Conservation (phyloP, 164 flowering plant genomes). For the Nelumbo lutea region DNA sequence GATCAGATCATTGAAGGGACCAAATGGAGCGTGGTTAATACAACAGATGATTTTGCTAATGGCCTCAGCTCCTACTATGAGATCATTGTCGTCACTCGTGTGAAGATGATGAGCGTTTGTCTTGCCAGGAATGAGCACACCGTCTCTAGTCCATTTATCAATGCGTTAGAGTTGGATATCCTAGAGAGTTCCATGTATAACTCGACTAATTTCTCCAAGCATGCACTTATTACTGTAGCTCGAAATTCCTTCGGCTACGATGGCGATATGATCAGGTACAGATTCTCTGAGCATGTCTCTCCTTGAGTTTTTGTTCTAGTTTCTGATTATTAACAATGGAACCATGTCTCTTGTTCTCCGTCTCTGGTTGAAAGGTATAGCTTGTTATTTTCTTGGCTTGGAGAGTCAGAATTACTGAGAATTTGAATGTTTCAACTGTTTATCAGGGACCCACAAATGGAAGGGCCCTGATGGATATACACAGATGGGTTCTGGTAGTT, state of each 20-base stretch:
- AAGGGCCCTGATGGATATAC: no score
- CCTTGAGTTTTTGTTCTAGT: no score
- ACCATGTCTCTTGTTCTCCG: no score
- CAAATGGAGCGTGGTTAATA: conserved; percentile 75
- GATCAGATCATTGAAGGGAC: conserved; percentile 89
- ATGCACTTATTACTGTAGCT: conserved; percentile 56
- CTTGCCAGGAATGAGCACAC: conserved; percentile 66
- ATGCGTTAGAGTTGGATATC: conserved; percentile 50
- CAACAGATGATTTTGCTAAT: conserved; percentile 57
- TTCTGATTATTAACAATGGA: no score
- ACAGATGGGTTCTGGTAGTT: no score
- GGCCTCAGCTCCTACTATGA: conserved; percentile 76
- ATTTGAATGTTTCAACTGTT: no score
- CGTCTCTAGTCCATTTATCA: conserved; percentile 64
- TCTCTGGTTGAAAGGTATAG: no score
- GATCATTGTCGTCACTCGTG: conserved; percentile 44
- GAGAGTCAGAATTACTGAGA: no score
- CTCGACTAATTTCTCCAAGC: conserved; percentile 49
- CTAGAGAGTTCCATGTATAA: conserved; percentile 63
- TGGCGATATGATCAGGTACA: conserved; percentile 47
- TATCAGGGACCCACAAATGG: no score
- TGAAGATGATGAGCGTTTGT: conserved; percentile 59
- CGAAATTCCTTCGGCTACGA: conserved; percentile 53
- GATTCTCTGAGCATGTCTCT: background rate
- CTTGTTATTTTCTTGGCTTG: no score